These are phyloP conservation scores for Aspergillus homomorphus DNA, from an alignment of 495 filamentous ascomycete genomes.

Conservation along the genomic window DNA sequence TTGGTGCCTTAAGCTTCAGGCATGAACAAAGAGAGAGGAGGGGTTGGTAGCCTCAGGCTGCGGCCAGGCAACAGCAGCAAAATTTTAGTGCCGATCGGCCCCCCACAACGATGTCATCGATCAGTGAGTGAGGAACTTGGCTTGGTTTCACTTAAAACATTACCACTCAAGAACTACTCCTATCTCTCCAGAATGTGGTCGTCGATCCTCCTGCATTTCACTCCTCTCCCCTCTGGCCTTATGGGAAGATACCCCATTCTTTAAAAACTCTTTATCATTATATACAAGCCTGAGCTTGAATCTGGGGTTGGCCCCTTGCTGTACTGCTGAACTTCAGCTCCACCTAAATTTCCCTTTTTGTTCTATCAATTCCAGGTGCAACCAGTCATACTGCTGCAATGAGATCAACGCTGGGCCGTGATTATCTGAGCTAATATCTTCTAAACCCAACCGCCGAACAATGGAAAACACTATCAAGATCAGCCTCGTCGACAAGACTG, in stretches of 20 bases:
- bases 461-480: constrained; percentile 31
- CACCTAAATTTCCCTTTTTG: neutral
- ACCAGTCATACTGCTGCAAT: neutral
- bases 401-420: neutral
- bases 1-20: constrained; percentile 19
- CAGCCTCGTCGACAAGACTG: constrained; percentile 42
- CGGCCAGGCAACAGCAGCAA: neutral
- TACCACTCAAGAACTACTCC: neutral
- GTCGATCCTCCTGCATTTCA: neutral
- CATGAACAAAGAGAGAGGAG: neutral
- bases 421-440: neutral
- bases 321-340: neutral
- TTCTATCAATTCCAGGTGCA: neutral
- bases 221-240: neutral
- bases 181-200: neutral
- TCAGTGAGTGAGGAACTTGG: constrained; percentile 11
- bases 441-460: neutral
- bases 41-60: constrained; percentile 17
- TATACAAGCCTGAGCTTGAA: no score
- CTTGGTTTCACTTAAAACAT: neutral
- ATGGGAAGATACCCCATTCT: neutral
- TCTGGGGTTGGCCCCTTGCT: neutral
- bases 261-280: neutral
- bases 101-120: constrained; percentile 39
- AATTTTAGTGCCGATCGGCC: constrained; percentile 11